Base-by-base conservation (phyloP, 805 yeast genomes). In the Saturnispora besseyi region DNA sequence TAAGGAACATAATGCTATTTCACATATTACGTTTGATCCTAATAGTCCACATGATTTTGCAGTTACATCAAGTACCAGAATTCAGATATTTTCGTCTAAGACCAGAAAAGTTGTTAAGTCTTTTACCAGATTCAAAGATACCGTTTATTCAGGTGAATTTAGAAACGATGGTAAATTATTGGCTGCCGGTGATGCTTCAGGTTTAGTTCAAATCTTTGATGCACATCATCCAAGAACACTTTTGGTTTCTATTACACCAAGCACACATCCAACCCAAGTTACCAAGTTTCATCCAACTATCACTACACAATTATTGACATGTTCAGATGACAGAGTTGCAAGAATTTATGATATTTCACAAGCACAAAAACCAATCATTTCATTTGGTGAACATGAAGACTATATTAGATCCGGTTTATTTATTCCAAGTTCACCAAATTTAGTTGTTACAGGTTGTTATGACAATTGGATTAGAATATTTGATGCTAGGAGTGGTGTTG, bases 141-240 rank as follows among this genome's bases (percentile, higher is more conserved):
- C 90, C 0, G 99, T 89, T 0, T 88, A 87, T 62, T 79, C 88
- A 31, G 98, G 96, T 43, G 95, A 89, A 64, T 91, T 82, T 66
- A 77, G 98, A 60, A 77, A 77, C 50, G 99, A 93, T 63, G 99
- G 99, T 49, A 86, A 87, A 62, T 75, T 93, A 43, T 66, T 93
- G 29, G 95, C 85, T 21, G 97, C 97, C 4, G 95, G 96, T 59
- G 99, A 93, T 69, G 96, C 96, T 12, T 80, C 93, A 3, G 99
- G 99, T 18, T 65, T 87, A 50, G 95, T 93, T 12, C 95, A 95
- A 55, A 82, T 90, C 9, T 91, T 86, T 62, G 97, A 93, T 65
- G 81, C 95, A 31, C 72, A 77, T 50, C 66, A 63, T 40, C 89
- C 95, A 41, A 74, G 95, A 57, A 81, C 87, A 22, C 71, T 89